These are phyloP conservation scores for Diatrype stigma DNA, from an alignment of 2,329 filamentous ascomycete genomes.

Conservation along the genomic window DNA sequence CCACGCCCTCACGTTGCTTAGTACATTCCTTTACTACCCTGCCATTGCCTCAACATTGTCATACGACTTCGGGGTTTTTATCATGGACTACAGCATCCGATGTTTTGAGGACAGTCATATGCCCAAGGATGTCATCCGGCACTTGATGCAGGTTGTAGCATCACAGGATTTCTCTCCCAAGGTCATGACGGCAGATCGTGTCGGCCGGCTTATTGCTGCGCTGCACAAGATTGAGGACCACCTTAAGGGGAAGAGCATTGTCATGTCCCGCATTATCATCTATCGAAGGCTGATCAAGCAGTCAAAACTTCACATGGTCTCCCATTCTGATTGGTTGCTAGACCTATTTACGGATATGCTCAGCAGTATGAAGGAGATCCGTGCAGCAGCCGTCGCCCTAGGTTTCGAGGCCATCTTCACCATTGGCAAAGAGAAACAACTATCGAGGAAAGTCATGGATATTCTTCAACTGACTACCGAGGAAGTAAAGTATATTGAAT, in stretches of 20 bases:
- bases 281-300: slow-evolving; percentile 76
- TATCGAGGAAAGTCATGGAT: slow-evolving; percentile 64
- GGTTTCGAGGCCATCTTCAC: slow-evolving; percentile 66
- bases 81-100: slow-evolving; percentile 76
- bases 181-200: slow-evolving; percentile 68
- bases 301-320: slow-evolving; percentile 64
- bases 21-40: slow-evolving; percentile 70
- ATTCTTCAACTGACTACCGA: slow-evolving; percentile 57
- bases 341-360: slow-evolving; percentile 80
- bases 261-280: slow-evolving; percentile 71
- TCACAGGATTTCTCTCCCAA: slow-evolving; percentile 74
- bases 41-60: slow-evolving; percentile 67
- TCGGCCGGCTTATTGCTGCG: slow-evolving; percentile 65
- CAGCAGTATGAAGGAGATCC: slow-evolving; percentile 72
- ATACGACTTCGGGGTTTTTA: slow-evolving; percentile 73
- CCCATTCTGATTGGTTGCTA: slow-evolving; percentile 73
- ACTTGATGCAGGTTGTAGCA: slow-evolving; percentile 75
- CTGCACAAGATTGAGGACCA: slow-evolving; percentile 70
- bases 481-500: slow-evolving; percentile 62
- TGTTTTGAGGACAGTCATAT: slow-evolving; percentile 63
- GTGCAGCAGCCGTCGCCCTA: slow-evolving; percentile 67
- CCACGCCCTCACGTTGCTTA: slow-evolving; percentile 73
- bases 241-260: slow-evolving; percentile 74
- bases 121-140: slow-evolving; percentile 74
- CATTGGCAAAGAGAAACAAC: slow-evolving; percentile 64